Base-by-base conservation (phyloP, 2,329 filamentous ascomycete species). In the Pleoardoris graminearum region DNA sequence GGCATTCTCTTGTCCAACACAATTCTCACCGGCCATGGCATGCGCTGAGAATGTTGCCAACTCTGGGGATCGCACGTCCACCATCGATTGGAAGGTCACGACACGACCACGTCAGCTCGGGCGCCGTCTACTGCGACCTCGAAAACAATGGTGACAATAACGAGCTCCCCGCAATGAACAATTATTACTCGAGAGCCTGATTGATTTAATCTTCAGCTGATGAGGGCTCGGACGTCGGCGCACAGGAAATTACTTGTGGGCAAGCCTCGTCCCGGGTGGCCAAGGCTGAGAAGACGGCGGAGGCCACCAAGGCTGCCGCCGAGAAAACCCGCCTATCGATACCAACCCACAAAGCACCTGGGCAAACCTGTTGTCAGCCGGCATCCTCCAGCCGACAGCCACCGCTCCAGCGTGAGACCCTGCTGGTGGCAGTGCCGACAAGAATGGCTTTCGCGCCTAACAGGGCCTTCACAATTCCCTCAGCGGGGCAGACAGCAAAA, bases 231-330 rank as follows among this genome's bases (percentile, higher is more conserved):
- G 61, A 50, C 53, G 60, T 64, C 66, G 66, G 62, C 48, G 54
- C 50, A 33, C 27, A 53, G 62, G 65, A 69, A 62, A 69, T 69
- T 65, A 63, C 54, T 57, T 61, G 62, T 67, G 65, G 66, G 53
- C 51, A 54, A 48, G 51, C 51, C 44, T 52, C 39, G 27, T 50
- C 45, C 41, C 58, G 43, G 62, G 51, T 66, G 61, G 66, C 50
- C 53, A 36, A 53, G 47, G 54, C 43, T 38, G 52, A 51, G 39
- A 38, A 39, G 47, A 39, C 56, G 48, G 50, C 48, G 16, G 45
- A 22, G 19, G 25, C 43, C 30, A 46, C 43, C 30, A 25, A n/a
- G n/a, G n/a, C n/a, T 29, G 29, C 29, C 17, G 7, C 12, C 39
- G 4, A 42, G 30, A 12, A 35, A 23, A 45, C 30, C 30, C 14